These are phyloP conservation scores for Boletus subparvulus DNA, from an alignment of 768 basidiomycete species.

Conservation along the genomic window DNA sequence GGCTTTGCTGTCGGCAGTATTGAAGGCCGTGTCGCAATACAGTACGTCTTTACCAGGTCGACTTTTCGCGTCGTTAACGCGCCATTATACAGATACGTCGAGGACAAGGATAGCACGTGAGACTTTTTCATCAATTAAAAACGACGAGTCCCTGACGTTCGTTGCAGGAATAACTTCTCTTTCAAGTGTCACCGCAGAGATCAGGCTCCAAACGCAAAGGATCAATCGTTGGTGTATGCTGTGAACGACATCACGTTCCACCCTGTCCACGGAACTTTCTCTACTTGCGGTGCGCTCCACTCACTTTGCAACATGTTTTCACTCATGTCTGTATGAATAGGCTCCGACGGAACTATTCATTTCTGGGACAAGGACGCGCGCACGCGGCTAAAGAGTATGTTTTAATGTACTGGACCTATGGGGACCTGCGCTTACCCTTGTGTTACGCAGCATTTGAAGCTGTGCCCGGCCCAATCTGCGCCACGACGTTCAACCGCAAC, in stretches of 20 bases:
- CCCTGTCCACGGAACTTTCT: slow-evolving; percentile 80
- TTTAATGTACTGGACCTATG: neutral
- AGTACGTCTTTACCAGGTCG: slow-evolving; percentile 55
- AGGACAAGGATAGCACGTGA: slow-evolving; percentile 76
- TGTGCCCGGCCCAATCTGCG: slow-evolving; percentile 71
- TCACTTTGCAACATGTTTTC: slow-evolving; percentile 24
- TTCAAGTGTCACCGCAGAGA: slow-evolving; percentile 82
- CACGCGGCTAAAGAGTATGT: slow-evolving; percentile 82
- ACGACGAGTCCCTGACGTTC: neutral
- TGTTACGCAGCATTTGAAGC: slow-evolving; percentile 64
- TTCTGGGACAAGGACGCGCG: slow-evolving; percentile 96
- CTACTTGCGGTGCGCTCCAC: slow-evolving; percentile 60
- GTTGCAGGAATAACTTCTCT: slow-evolving; percentile 70
- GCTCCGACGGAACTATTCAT: slow-evolving; percentile 84
- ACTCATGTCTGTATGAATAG: slow-evolving; percentile 34
- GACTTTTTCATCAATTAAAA: slow-evolving; percentile 18
- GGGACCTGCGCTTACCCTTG: slow-evolving; percentile 1
- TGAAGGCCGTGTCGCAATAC: slow-evolving; percentile 92
- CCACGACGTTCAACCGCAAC: slow-evolving; percentile 82
- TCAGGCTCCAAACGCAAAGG: slow-evolving; percentile 52
- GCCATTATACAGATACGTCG: slow-evolving; percentile 61
- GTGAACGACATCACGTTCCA: slow-evolving; percentile 90
- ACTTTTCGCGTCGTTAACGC: neutral
- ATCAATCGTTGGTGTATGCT: slow-evolving; percentile 70
- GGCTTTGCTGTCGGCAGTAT: slow-evolving; percentile 86